A percentile compares a stretch with the other conserved stretches of the same genome.
Evolutionary conservation across 1,139 yeast species (phyloP).

Genomic region (Ogataea hybrid): DNA sequence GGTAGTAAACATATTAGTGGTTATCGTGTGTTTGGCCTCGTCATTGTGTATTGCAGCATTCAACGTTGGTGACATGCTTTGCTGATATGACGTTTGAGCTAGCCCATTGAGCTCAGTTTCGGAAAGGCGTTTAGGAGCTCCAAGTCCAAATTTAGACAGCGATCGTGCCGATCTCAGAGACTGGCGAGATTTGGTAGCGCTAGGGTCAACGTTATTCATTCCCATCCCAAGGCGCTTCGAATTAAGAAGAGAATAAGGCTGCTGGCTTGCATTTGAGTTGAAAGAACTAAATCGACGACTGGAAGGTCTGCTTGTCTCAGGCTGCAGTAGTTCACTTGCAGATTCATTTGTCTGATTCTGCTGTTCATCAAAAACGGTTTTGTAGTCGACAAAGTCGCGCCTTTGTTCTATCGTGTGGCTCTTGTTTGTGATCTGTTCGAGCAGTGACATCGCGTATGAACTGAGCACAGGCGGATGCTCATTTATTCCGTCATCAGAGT

Average conservation of each 20-base stretch:
- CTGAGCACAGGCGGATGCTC: conserved; percentile 66
- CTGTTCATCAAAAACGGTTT: conserved; percentile 32
- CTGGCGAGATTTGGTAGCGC: conserved; percentile 11
- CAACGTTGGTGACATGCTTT: conserved; percentile 1
- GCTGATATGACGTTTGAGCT: conserved; percentile 4
- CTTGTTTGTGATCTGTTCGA: conserved; percentile 33
- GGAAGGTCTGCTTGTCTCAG: conserved; percentile 13
- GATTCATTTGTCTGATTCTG: conserved; percentile 1
- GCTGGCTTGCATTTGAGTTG: conserved; percentile 2
- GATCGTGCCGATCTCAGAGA: conserved; percentile 18
- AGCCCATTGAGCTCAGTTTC: conserved; percentile 19
- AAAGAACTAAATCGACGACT: conserved; percentile 15
- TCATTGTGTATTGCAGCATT: background rate
- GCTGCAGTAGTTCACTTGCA: conserved; percentile 3
- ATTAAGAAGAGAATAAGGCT: conserved; percentile 4
- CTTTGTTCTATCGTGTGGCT: conserved; percentile 1
- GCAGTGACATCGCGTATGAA: conserved; percentile 47
- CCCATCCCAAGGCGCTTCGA: conserved; percentile 6
- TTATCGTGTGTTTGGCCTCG: conserved; percentile 12
- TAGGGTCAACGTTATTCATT: conserved; percentile 6
- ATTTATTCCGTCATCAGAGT: conserved; percentile 44
- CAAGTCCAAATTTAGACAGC: conserved; percentile 26
- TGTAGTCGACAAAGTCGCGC: conserved; percentile 23
- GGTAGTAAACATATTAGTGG: conserved; percentile 17
- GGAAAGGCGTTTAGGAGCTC: conserved; percentile 30